A percentile compares a stretch with the other conserved stretches of the same genome.
Evolutionary conservation across 202 grass and related monocot species (phyloP).

Genomic region (Dendrocalamus latiflorus): DNA sequence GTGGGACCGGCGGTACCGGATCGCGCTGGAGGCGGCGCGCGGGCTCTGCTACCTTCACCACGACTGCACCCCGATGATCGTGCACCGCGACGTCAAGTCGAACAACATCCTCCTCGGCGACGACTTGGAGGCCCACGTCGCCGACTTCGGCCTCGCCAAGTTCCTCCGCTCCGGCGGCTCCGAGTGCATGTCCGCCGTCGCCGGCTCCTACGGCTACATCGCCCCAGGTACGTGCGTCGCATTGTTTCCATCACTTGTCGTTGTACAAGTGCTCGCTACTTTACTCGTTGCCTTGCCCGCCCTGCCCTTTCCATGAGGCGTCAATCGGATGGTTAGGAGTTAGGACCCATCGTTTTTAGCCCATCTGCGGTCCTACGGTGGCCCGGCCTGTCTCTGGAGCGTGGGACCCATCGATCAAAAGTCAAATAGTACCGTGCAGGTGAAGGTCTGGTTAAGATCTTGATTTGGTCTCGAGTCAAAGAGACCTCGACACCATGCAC

Average conservation of each 20-base stretch:
- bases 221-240: conserved; percentile 56
- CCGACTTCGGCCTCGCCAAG: conserved; percentile 96
- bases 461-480: not conserved
- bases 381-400: not conserved
- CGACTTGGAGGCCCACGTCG: conserved; percentile 75
- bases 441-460: not conserved
- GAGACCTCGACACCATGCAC: not conserved
- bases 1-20: conserved; percentile 72
- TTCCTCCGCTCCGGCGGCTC: conserved; percentile 44
- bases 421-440: conserved; percentile 6
- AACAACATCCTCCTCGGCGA: conserved; percentile 88
- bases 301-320: not conserved
- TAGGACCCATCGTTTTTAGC: not conserved
- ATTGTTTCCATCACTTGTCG: too few relatives aligned
- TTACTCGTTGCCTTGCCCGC: not conserved
- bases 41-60: conserved; percentile 97
- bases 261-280: too few relatives aligned
- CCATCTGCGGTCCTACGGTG: not conserved
- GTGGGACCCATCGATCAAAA: not conserved
- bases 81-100: conserved; percentile 94
- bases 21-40: conserved; percentile 77
- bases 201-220: conserved; percentile 97
- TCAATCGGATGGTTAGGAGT: conserved; percentile 14
- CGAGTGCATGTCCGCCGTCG: conserved; percentile 96
- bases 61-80: conserved; percentile 79